A percentile compares a stretch with the other conserved stretches of the same genome.
phyloP scores from a whole-genome alignment of 805 yeast species.

The Grigorovia yakushimaensis region DNA sequence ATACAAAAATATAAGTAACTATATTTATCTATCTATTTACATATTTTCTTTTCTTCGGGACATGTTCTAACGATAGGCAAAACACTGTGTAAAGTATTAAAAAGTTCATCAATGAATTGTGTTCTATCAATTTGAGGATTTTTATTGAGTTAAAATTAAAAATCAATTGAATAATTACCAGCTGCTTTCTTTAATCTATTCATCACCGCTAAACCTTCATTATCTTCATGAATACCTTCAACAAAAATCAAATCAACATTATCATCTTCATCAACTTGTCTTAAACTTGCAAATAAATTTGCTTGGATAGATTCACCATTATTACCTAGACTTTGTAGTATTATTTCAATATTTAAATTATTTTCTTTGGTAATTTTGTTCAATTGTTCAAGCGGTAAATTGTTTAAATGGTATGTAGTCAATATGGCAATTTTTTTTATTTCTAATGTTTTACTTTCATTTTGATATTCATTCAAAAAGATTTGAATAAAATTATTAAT shows the following conservation, averaged over 20 bases:
- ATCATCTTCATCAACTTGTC: constrained; percentile 63
- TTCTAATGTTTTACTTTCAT: constrained; percentile 5
- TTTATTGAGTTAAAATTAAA: constrained; percentile 1
- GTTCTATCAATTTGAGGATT: too few relatives aligned
- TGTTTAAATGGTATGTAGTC: constrained; percentile 28
- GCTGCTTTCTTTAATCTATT: constrained; percentile 46
- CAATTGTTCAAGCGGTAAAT: not conserved
- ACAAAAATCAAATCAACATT: constrained; percentile 64
- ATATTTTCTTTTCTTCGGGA: too few relatives aligned
- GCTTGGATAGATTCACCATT: constrained; percentile 53
- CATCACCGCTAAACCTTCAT: constrained; percentile 92
- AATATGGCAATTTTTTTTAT: constrained; percentile 42
- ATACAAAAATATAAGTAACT: too few relatives aligned
- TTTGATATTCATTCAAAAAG: constrained; percentile 9
- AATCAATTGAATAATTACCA: constrained; percentile 6
- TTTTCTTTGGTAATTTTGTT: not conserved
- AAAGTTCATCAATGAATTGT: too few relatives aligned
- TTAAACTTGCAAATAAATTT: constrained; percentile 58
- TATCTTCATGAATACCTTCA: constrained; percentile 66
- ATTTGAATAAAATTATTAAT: constrained; percentile 24
- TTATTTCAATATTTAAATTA: not conserved
- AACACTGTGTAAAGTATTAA: too few relatives aligned
- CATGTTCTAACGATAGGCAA: too few relatives aligned
- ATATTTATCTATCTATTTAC: too few relatives aligned
- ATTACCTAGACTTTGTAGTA: constrained; percentile 33